phyloP scores from a whole-genome alignment of 2,329 filamentous ascomycete species.

The Calonectria crousiana region DNA sequence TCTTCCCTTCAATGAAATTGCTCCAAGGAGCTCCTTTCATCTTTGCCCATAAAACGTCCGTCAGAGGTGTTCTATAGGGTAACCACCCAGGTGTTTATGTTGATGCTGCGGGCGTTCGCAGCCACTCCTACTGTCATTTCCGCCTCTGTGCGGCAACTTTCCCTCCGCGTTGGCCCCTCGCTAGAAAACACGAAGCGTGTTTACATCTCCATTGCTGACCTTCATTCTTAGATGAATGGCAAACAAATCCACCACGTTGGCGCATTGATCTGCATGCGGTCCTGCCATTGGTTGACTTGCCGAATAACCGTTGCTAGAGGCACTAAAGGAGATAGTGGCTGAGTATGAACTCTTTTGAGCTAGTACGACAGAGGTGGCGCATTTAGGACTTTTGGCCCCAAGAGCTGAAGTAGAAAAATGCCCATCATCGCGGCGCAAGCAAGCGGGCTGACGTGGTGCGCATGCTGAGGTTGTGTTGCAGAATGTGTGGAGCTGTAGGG shows the following conservation, averaged over 20 bases:
- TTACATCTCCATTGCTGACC: background rate
- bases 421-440: background rate
- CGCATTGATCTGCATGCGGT: background rate
- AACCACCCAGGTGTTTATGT: too few species aligned
- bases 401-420: background rate
- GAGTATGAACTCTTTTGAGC: background rate
- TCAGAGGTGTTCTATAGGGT: too few species aligned
- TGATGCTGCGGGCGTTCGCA: slow-evolving; percentile 41
- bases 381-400: background rate
- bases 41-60: too few species aligned
- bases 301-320: background rate
- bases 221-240: background rate
- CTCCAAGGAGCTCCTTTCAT: too few species aligned
- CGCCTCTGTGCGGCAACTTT: slow-evolving; percentile 46
- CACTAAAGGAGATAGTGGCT: background rate
- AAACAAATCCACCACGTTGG: background rate
- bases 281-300: background rate
- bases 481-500: background rate
- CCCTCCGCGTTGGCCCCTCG: too few species aligned
- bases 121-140: slow-evolving; percentile 42
- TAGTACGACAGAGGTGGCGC: background rate
- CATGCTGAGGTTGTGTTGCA: background rate
- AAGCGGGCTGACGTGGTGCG: background rate
- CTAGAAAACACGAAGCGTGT: too few species aligned
- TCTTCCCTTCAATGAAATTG: too few species aligned